Conservation (phyloP, 208 protist genomes). For the Angomonas desouzai region DNA sequence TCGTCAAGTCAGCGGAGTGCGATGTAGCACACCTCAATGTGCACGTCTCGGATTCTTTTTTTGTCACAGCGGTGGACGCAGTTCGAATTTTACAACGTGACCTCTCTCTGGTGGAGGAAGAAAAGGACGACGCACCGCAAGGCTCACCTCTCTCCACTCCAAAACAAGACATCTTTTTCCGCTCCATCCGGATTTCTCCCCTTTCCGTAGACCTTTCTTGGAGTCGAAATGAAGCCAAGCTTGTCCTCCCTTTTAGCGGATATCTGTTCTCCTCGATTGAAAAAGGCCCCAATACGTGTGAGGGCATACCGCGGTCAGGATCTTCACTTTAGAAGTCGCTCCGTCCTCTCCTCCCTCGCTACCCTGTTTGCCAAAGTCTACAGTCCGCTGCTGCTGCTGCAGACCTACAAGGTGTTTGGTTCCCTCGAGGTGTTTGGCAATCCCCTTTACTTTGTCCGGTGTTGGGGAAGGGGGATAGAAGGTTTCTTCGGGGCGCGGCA, state of each 20-base stretch:
- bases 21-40: slow-evolving; percentile 32
- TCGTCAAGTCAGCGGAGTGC: slow-evolving; percentile 35
- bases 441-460: slow-evolving; percentile 49
- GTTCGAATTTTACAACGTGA: slow-evolving; percentile 16
- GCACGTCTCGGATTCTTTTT: slow-evolving; percentile 48
- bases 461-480: slow-evolving; percentile 54
- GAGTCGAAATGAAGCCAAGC: slow-evolving; percentile 43
- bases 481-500: slow-evolving; percentile 33
- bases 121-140: too few relatives aligned
- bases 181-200: slow-evolving; percentile 33
- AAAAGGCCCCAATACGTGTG: slow-evolving; percentile 22
- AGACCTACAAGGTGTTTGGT: slow-evolving; percentile 71
- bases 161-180: slow-evolving; percentile 13
- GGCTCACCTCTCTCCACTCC: not conserved
- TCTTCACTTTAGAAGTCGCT: slow-evolving; percentile 33
- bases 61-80: slow-evolving; percentile 41
- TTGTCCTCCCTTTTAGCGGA: slow-evolving; percentile 22
- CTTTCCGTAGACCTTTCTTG: slow-evolving; percentile 39
- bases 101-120: not conserved
- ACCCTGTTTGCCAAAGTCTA: slow-evolving; percentile 50
- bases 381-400: slow-evolving; percentile 55
- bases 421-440: slow-evolving; percentile 74
- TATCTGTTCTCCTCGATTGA: slow-evolving; percentile 57
- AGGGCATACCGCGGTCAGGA: slow-evolving; percentile 23
- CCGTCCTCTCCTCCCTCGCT: slow-evolving; percentile 17